Conservation (phyloP, 2,329 filamentous ascomycete species). For the Phaeosphaeria sp. region DNA sequence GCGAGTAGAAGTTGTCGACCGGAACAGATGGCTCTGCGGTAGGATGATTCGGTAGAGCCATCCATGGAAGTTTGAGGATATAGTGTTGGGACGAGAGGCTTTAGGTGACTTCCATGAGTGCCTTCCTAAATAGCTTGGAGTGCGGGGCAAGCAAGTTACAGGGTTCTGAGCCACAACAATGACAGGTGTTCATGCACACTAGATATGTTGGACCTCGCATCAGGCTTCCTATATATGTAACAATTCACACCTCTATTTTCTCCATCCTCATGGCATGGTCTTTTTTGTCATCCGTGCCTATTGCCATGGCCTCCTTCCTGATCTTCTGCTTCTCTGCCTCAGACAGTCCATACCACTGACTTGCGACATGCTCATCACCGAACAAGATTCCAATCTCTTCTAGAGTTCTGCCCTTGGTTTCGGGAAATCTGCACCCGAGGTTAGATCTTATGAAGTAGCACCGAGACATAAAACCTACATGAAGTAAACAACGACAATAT, state of each 20-base stretch:
- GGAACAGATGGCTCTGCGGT: too few relatives aligned
- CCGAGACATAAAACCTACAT: conserved; percentile 9
- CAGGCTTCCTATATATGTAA: too few relatives aligned
- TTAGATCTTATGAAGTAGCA: background rate
- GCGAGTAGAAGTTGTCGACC: conserved; percentile 4
- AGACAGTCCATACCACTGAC: conserved; percentile 14
- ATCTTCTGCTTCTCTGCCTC: conserved; percentile 15
- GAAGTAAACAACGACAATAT: conserved; percentile 18
- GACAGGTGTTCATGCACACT: too few relatives aligned
- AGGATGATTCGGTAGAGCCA: background rate
- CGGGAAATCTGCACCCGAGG: background rate
- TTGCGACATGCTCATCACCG: conserved; percentile 16
- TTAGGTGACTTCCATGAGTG: too few relatives aligned
- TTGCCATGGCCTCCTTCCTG: background rate
- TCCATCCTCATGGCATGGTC: background rate
- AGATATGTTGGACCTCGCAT: too few relatives aligned
- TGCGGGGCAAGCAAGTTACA: too few relatives aligned
- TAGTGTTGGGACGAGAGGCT: too few relatives aligned
- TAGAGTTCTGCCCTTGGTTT: background rate
- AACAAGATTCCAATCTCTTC: conserved; percentile 16
- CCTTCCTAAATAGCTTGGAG: too few relatives aligned
- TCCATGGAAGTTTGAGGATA: background rate
- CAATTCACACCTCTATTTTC: background rate
- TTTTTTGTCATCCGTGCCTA: background rate
- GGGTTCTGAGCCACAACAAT: too few relatives aligned